Percentiles rank a stretch among this genome's conserved stretches.
Evolutionary conservation across 192 early-diverging fungal species (phyloP).

Genomic region (Umbelopsis vinacea): DNA sequence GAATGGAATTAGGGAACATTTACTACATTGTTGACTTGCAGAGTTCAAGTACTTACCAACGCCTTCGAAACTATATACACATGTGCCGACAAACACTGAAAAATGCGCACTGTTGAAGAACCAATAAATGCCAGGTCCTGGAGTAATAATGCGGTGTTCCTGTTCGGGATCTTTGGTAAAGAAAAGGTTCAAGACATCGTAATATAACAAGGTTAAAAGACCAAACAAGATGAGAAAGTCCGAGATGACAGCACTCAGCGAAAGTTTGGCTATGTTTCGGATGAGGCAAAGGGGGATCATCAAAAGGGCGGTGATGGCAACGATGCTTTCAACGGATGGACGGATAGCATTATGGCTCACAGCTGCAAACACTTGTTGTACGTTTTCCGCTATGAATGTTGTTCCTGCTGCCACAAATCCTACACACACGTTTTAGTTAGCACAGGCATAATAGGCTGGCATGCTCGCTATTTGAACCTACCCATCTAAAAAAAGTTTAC

Average conservation of each 20-base stretch:
- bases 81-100: conserved; percentile 81
- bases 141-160: conserved; percentile 38
- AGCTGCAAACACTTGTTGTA: conserved; percentile 70
- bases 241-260: conserved; percentile 75
- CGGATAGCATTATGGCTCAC: conserved; percentile 65
- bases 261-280: conserved; percentile 83
- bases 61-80: conserved; percentile 94
- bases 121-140: conserved; percentile 48
- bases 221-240: conserved; percentile 89
- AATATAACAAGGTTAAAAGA: conserved; percentile 72
- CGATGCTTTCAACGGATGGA: conserved; percentile 68
- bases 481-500: background rate
- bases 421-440: background rate
- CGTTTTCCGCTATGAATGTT: conserved; percentile 88
- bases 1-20: background rate
- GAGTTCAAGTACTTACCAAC: conserved; percentile 62
- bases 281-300: conserved; percentile 85
- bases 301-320: conserved; percentile 66
- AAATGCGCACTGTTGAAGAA: conserved; percentile 71
- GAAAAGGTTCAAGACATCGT: conserved; percentile 70
- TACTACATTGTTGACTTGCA: background rate
- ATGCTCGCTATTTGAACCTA: background rate
- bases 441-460: background rate
- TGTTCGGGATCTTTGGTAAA: conserved; percentile 55
- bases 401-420: conserved; percentile 58